These are phyloP conservation scores for Diaporthe longicolla DNA, from an alignment of 2,329 filamentous ascomycete species.

Conservation along the genomic window DNA sequence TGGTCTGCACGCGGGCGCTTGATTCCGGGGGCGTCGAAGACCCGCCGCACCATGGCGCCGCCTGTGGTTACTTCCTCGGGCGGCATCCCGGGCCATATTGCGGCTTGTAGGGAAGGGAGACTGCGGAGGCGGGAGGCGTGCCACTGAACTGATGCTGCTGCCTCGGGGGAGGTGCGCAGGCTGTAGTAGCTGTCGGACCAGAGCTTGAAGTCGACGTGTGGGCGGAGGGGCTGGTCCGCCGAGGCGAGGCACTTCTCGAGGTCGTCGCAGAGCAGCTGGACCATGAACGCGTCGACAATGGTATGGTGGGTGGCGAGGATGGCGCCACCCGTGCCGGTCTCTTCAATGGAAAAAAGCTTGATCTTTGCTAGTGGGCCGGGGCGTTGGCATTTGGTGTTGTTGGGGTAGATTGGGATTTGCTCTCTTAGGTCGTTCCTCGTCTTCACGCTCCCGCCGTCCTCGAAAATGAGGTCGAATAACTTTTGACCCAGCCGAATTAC, in stretches of 20 bases:
- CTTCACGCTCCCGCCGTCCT: neutral
- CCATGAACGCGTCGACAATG: slow-evolving; percentile 11
- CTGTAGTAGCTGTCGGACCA: slow-evolving; percentile 11
- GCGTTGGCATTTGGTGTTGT: neutral
- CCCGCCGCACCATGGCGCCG: neutral
- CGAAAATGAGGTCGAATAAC: neutral
- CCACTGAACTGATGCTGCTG: neutral
- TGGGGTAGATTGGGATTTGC: slow-evolving; percentile 2
- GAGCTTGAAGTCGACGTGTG: slow-evolving; percentile 7
- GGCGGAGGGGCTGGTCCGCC: neutral
- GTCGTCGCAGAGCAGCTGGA: slow-evolving; percentile 12
- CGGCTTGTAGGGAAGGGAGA: neutral
- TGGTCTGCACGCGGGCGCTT: neutral
- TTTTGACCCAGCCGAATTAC: neutral
- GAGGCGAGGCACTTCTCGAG: slow-evolving; percentile 1
- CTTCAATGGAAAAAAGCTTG: neutral
- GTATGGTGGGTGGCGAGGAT: slow-evolving; percentile 4
- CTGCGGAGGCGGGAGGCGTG: neutral
- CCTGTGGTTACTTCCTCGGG: neutral
- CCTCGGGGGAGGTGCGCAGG: slow-evolving; percentile 3
- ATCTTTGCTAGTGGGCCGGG: neutral
- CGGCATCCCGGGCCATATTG: neutral
- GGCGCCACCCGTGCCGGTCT: neutral
- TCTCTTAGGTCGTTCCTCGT: neutral
- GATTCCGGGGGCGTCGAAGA: neutral